Evolutionary conservation across 768 basidiomycete species (phyloP).

Genomic region (Mrakia blollopis): DNA sequence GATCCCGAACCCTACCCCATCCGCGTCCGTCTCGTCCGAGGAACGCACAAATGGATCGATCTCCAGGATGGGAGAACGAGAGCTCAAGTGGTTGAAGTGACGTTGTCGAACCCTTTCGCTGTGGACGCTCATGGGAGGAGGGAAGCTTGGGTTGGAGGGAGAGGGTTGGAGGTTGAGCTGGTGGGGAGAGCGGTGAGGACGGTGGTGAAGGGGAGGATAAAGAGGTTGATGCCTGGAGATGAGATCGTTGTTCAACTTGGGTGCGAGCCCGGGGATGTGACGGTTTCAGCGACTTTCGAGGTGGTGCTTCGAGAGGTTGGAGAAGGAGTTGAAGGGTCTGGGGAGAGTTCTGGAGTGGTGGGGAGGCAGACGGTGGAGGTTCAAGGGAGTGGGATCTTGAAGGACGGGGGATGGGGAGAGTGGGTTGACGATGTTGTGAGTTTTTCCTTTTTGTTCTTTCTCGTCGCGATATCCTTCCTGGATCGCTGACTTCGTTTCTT

Average conservation of each 20-base stretch:
- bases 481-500: background rate
- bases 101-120: constrained; percentile 48
- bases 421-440: constrained; percentile 45
- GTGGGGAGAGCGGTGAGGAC: constrained; percentile 46
- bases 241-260: background rate
- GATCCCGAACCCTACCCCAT: background rate
- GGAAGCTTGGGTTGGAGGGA: constrained; percentile 44
- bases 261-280: background rate
- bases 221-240: constrained; percentile 30
- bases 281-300: constrained; percentile 46
- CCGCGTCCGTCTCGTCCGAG: constrained; percentile 46
- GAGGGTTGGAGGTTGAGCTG: constrained; percentile 33
- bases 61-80: constrained; percentile 32
- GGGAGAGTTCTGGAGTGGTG: constrained; percentile 41
- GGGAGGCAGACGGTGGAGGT: constrained; percentile 39
- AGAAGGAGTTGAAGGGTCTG: constrained; percentile 29
- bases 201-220: constrained; percentile 47
- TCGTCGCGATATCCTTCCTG: background rate
- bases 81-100: constrained; percentile 50
- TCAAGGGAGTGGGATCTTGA: constrained; percentile 42
- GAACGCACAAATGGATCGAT: constrained; percentile 50
- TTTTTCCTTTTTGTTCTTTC: too few relatives aligned
- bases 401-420: constrained; percentile 42
- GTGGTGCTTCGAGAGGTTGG: constrained; percentile 40
- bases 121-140: background rate